Conservation (phyloP, 1,284 basidiomycete genomes). For the Cystobasidium slooffiae region DNA sequence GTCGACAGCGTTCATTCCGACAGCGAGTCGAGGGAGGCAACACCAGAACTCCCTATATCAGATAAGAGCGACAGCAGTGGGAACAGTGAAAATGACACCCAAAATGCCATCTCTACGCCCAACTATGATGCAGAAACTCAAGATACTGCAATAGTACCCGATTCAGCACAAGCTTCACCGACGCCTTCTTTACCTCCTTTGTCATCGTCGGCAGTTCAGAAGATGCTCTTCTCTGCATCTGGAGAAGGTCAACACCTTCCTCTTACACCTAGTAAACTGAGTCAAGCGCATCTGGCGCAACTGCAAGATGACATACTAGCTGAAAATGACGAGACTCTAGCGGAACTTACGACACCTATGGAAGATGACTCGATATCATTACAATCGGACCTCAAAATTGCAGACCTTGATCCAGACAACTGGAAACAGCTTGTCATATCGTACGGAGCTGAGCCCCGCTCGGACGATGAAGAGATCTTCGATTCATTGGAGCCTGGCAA, state of each 20-base stretch:
- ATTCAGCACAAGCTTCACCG: constrained; percentile 13
- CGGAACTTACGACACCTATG: neutral
- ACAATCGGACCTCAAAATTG: constrained; percentile 19
- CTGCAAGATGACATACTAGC: constrained; percentile 10
- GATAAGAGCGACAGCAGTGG: constrained; percentile 14
- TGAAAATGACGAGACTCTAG: neutral
- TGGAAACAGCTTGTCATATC: constrained; percentile 12
- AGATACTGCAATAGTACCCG: constrained; percentile 23
- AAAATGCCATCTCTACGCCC: neutral
- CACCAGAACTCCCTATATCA: constrained; percentile 1
- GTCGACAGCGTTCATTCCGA: neutral
- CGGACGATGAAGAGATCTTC: neutral
- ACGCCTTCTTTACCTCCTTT: constrained; percentile 13
- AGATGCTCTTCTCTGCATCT: neutral
- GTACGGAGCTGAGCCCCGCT: constrained; percentile 16
- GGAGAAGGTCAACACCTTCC: neutral
- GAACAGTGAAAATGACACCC: neutral
- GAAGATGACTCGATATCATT: constrained; percentile 8
- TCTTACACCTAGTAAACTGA: constrained; percentile 15
- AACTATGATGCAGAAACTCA: constrained; percentile 17
- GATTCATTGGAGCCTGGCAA: too few species aligned
- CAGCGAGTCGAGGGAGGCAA: neutral
- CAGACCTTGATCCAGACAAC: constrained; percentile 27
- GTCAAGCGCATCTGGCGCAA: constrained; percentile 6
- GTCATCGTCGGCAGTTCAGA: constrained; percentile 5